Evolutionary conservation across 495 filamentous ascomycete genomes (phyloP).

Genomic region (Trichoderma asperelloides): DNA sequence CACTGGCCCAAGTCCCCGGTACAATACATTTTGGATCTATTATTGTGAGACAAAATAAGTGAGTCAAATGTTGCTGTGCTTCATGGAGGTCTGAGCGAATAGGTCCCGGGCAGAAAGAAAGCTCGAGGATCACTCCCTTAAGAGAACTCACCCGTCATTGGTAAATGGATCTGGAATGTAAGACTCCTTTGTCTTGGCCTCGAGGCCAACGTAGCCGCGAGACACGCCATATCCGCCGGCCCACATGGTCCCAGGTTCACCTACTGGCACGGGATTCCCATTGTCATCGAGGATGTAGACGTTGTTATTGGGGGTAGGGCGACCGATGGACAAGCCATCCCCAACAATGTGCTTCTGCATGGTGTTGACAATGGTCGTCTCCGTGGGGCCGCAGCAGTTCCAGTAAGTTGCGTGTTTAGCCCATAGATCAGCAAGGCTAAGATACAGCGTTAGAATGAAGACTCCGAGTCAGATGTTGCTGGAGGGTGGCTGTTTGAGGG

Average conservation of each 20-base stretch:
- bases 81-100: background rate
- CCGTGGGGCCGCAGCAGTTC: slow-evolving; percentile 33
- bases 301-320: slow-evolving; percentile 29
- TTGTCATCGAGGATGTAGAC: slow-evolving; percentile 30
- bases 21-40: slow-evolving; percentile 26
- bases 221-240: slow-evolving; percentile 29
- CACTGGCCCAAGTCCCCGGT: slow-evolving; percentile 28
- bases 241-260: slow-evolving; percentile 29
- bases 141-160: slow-evolving; percentile 21
- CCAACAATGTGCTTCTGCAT: slow-evolving; percentile 23
- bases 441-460: background rate
- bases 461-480: background rate
- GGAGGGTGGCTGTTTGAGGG: background rate
- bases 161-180: slow-evolving; percentile 29
- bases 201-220: slow-evolving; percentile 27
- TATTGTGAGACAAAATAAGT: background rate
- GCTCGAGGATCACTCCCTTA: background rate
- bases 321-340: slow-evolving; percentile 25
- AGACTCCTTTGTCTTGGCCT: slow-evolving; percentile 22
- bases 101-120: background rate
- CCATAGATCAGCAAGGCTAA: slow-evolving; percentile 26
- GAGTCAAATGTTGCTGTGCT: background rate
- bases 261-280: slow-evolving; percentile 24
- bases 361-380: slow-evolving; percentile 32
- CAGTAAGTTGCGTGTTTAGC: slow-evolving; percentile 21